phyloP scores from a whole-genome alignment of 202 grass and related monocot species.

The Cymbopogon flexuosus region DNA sequence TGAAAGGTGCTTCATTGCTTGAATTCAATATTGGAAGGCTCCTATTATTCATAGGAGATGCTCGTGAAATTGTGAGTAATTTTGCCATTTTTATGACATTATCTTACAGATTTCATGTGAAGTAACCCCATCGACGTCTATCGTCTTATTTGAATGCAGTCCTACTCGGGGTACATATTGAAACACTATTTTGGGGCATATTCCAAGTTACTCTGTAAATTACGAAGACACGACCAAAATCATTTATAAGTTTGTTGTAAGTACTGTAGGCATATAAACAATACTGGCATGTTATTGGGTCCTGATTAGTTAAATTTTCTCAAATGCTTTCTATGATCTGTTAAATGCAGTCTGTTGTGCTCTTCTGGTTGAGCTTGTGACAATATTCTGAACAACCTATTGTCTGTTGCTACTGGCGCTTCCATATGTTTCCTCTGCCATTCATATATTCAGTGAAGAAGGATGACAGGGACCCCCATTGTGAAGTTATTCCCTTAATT shows the following conservation, averaged over 20 bases:
- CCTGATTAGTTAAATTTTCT: slow-evolving; percentile 13
- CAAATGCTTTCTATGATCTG: slow-evolving; percentile 16
- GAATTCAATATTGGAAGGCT: slow-evolving; percentile 57
- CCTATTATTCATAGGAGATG: slow-evolving; percentile 58
- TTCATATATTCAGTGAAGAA: not conserved
- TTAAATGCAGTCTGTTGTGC: slow-evolving; percentile 53
- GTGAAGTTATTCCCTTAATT: slow-evolving; percentile 17
- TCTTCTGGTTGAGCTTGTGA: slow-evolving; percentile 68
- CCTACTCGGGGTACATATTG: not conserved
- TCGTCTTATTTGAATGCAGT: not conserved
- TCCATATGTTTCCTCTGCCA: slow-evolving; percentile 39
- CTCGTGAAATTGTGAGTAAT: slow-evolving; percentile 67
- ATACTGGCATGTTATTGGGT: not conserved
- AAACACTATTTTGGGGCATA: not conserved
- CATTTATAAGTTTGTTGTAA: not conserved
- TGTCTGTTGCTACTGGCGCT: slow-evolving; percentile 63
- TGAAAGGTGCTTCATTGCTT: slow-evolving; percentile 55
- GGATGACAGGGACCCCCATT: not conserved
- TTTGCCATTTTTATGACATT: not conserved
- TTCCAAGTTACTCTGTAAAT: not conserved
- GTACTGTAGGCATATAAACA: not conserved
- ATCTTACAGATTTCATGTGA: slow-evolving; percentile 10
- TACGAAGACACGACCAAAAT: not conserved
- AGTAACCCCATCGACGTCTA: not conserved
- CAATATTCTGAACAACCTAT: slow-evolving; percentile 57